These are phyloP conservation scores for Agaricus sinodeliciosus DNA, from an alignment of 768 basidiomycete genomes.

Conservation along the genomic window DNA sequence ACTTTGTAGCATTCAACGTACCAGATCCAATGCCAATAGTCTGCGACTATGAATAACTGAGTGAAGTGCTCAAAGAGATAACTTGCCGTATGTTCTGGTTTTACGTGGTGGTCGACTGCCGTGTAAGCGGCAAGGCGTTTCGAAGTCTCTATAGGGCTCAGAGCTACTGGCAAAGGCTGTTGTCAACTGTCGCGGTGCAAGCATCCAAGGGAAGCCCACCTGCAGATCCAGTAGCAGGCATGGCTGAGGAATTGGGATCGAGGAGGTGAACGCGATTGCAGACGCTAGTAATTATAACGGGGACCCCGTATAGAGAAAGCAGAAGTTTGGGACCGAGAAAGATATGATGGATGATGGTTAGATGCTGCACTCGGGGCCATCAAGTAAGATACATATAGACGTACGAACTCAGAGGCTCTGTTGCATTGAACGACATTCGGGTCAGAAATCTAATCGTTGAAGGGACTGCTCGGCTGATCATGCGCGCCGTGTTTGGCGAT, in stretches of 20 bases:
- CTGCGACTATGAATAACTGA: conserved; percentile 28
- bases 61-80: background rate
- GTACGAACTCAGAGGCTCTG: background rate
- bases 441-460: background rate
- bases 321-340: background rate
- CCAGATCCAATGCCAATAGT: conserved; percentile 87
- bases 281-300: conserved; percentile 1
- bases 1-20: conserved; percentile 19
- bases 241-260: background rate
- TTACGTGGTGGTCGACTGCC: conserved; percentile 87
- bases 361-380: background rate
- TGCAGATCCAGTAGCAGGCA: background rate
- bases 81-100: conserved; percentile 72
- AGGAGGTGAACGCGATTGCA: background rate
- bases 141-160: conserved; percentile 64
- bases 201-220: background rate
- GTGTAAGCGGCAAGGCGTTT: conserved; percentile 91
- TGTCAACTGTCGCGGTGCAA: background rate
- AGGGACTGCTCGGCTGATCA: conserved; percentile 12
- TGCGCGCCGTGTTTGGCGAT: background rate
- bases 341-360: background rate
- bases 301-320: background rate
- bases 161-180: conserved; percentile 2
- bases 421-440: conserved; percentile 1
- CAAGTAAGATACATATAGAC: background rate